Percentiles rank a stretch among this genome's conserved stretches.
Evolutionary conservation across 2,329 filamentous ascomycete genomes (phyloP).

Genomic region (Cercospora nicotianae): DNA sequence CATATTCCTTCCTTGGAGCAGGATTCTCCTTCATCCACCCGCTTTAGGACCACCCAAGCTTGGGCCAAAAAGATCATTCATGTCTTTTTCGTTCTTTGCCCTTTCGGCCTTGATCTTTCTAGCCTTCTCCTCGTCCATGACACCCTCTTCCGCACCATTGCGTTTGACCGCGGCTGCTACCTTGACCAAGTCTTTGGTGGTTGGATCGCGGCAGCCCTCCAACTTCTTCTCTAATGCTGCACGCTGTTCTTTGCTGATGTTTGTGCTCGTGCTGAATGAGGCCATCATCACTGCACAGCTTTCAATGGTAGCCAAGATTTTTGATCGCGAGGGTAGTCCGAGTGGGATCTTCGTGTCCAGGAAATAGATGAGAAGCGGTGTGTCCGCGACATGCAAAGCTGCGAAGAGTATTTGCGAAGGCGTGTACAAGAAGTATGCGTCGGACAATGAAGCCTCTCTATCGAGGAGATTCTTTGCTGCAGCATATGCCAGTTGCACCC

Average conservation of each 20-base stretch:
- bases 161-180: constrained; percentile 63
- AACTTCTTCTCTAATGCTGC: constrained; percentile 62
- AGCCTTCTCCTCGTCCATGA: constrained; percentile 45
- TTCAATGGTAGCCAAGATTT: constrained; percentile 42
- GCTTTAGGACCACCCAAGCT: constrained; percentile 20
- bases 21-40: not conserved
- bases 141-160: constrained; percentile 41
- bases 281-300: constrained; percentile 45
- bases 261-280: constrained; percentile 26
- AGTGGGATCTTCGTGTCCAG: constrained; percentile 46
- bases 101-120: constrained; percentile 48
- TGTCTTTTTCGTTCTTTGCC: constrained; percentile 41
- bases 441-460: constrained; percentile 78
- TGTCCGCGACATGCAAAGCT: constrained; percentile 73
- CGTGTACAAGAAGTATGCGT: constrained; percentile 96
- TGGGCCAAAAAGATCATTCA: constrained; percentile 50
- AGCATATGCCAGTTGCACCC: constrained; percentile 66
- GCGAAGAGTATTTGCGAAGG: constrained; percentile 92
- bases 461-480: constrained; percentile 68
- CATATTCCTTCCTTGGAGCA: not conserved
- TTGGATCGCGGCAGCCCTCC: constrained; percentile 71
- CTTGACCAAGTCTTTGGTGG: constrained; percentile 70
- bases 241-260: constrained; percentile 38
- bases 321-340: constrained; percentile 29
- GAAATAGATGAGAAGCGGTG: constrained; percentile 56